These are phyloP conservation scores for Paramecium bursaria DNA, from an alignment of 73 alveolate genomes.

Conservation along the genomic window DNA sequence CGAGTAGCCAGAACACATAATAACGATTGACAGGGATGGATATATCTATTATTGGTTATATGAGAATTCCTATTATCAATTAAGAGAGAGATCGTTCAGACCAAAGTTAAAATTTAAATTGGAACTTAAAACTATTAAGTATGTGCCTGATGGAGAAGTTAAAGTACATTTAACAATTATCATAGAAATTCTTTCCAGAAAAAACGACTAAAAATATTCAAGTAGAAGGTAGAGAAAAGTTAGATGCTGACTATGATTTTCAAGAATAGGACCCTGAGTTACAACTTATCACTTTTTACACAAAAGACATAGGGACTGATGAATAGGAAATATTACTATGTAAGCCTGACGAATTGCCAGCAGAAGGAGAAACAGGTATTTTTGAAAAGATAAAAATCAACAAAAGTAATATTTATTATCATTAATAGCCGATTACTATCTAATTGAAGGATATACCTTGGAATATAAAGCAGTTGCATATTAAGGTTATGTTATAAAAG, in stretches of 20 bases:
- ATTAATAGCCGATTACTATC: constrained; percentile 14
- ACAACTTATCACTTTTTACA: too few species aligned
- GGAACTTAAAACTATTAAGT: not conserved
- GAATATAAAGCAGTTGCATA: constrained; percentile 18
- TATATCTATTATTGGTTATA: constrained; percentile 23
- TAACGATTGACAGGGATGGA: constrained; percentile 43
- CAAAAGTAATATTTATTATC: not conserved
- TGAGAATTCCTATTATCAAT: constrained; percentile 40
- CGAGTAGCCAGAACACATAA: constrained; percentile 25
- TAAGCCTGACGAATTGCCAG: constrained; percentile 40
- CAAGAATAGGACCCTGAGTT: too few species aligned
- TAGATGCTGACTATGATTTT: constrained; percentile 3
- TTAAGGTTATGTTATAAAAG: constrained; percentile 17
- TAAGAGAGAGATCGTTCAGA: constrained; percentile 49
- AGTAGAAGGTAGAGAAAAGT: constrained; percentile 40
- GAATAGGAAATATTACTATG: constrained; percentile 18
- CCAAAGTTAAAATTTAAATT: constrained; percentile 21
- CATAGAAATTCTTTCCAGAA: constrained; percentile 15
- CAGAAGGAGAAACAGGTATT: constrained; percentile 39
- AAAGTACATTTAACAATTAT: not conserved
- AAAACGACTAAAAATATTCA: not conserved
- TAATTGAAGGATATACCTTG: constrained; percentile 27
- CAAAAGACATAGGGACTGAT: too few species aligned
- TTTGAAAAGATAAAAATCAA: constrained; percentile 42
- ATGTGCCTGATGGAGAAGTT: not conserved